Evolutionary conservation across 2,329 filamentous ascomycete species (phyloP), one percentile per base, ranked within the genome.

Genomic region (Cercospora janseana): DNA sequence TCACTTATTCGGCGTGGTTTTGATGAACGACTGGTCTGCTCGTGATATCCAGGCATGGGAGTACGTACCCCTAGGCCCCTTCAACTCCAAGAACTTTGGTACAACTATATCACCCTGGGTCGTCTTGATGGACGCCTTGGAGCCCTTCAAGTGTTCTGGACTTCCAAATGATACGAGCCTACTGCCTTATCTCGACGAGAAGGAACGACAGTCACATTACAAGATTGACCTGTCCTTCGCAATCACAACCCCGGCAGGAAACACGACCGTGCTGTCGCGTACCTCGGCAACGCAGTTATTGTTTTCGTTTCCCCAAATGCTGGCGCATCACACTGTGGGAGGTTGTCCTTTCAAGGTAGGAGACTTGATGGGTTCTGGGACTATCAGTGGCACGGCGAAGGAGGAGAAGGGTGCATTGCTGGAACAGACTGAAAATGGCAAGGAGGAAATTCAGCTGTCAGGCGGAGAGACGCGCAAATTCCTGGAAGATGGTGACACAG

Each of bases 21-120:
- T 94, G 50, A 79, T 94, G 76, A 94, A 94, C 60, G 88, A 94
- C 69, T 94, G 88, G 88, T 88, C 84, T 47, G 88, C 88, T 4
- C 75, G 88, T 56, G 88, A 93, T 60, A 84, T 93, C 42, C 88
- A 94, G 66, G 79, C 79, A 0, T 93, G 87, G 87, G 88, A 94
- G 69, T 91, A 91, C 59, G 78, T 91, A 6, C 88, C 88, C 0
- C 72, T 59, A 3, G 88, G 88, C 0, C 88, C 88, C 0, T 92
- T 93, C 72, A 90, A 88, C 55, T 77, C 82, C 18, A 93, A 94
- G 78, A 92, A 91, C 67, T 92, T 93, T 63, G 85, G 79, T 3
- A 88, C 86, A 0, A 87, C 80, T 0, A 85, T 93, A 59, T 87
- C 83, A 54, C 79, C 87, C 0, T 93, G 88, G 88, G 81, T 93